A percentile compares a stretch with the other conserved stretches of the same genome.
phyloP scores from a whole-genome alignment of 2,329 filamentous ascomycete genomes.

The Fusarium subtropicale region DNA sequence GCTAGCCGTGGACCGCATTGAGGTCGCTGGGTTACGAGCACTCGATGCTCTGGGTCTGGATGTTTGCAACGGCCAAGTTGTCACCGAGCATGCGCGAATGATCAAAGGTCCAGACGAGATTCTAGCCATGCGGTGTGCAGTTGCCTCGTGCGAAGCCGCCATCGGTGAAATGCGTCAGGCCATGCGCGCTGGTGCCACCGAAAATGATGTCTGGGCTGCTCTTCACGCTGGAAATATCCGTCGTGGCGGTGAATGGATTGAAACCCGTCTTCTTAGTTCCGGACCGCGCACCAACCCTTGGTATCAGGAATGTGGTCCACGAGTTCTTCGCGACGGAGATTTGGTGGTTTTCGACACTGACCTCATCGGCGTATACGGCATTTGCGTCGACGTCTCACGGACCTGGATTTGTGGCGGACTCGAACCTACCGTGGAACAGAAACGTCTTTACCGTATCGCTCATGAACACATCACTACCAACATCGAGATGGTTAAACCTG shows the following conservation, averaged over 20 bases:
- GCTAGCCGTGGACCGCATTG: neutral
- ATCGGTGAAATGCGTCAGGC: neutral
- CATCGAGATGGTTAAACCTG: neutral
- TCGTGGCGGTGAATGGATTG: neutral
- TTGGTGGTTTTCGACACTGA: conserved; percentile 1
- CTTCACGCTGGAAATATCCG: neutral
- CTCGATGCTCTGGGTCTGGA: neutral
- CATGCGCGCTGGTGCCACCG: neutral
- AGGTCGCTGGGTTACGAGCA: neutral
- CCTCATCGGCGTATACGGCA: neutral
- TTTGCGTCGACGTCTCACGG: neutral
- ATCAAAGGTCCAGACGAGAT: neutral
- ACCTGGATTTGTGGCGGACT: neutral
- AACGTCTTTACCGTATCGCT: neutral
- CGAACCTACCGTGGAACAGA: neutral
- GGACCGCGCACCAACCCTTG: conserved; percentile 1
- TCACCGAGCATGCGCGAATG: conserved; percentile 3
- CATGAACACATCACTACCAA: neutral
- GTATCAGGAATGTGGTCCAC: neutral
- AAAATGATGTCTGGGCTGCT: conserved; percentile 4
- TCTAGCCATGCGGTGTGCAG: neutral
- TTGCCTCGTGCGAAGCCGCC: neutral
- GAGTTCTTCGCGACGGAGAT: neutral
- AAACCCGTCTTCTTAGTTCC: conserved; percentile 1
- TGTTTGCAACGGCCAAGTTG: neutral